phyloP scores from a whole-genome alignment of 371 early-diverging fungal species.

The Mortierella sp. region DNA sequence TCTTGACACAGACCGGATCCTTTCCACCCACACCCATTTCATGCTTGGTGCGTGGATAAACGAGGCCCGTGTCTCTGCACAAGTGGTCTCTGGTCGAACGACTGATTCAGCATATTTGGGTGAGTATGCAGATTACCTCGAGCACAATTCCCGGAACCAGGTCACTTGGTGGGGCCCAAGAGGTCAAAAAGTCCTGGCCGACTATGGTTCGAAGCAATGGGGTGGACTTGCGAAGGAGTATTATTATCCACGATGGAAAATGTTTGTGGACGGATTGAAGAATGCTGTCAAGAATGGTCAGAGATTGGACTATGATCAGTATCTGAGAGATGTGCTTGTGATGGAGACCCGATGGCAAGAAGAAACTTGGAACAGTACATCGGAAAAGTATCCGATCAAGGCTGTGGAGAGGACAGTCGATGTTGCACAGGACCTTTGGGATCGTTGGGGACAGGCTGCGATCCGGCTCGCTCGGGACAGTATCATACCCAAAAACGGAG shows the following conservation, averaged over 20 bases:
- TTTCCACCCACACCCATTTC: conserved; percentile 40
- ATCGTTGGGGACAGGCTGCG: conserved; percentile 27
- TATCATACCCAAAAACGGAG: no score
- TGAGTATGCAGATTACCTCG: conserved; percentile 33
- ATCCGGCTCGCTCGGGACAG: conserved; percentile 11
- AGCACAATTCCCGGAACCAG: conserved; percentile 35
- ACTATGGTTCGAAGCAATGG: conserved; percentile 50
- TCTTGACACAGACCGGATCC: conserved; percentile 29
- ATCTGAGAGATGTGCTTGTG: conserved; percentile 14
- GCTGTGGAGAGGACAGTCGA: conserved; percentile 21
- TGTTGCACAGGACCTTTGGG: conserved; percentile 32
- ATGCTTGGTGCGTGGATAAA: conserved; percentile 49
- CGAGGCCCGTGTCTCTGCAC: conserved; percentile 37
- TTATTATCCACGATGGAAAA: conserved; percentile 38
- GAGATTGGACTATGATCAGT: conserved; percentile 17
- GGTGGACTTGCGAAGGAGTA: conserved; percentile 32
- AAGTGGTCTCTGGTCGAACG: neutral
- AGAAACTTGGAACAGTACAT: neutral
- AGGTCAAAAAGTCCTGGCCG: conserved; percentile 18
- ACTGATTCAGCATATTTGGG: conserved; percentile 1
- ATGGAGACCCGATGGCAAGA: conserved; percentile 19
- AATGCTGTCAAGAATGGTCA: conserved; percentile 12
- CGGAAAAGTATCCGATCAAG: conserved; percentile 18
- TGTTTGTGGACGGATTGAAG: conserved; percentile 31
- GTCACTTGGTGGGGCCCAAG: conserved; percentile 51